phyloP scores from a whole-genome alignment of 2,329 filamentous ascomycete genomes.

The Pseudovirgaria hyperparasitica region DNA sequence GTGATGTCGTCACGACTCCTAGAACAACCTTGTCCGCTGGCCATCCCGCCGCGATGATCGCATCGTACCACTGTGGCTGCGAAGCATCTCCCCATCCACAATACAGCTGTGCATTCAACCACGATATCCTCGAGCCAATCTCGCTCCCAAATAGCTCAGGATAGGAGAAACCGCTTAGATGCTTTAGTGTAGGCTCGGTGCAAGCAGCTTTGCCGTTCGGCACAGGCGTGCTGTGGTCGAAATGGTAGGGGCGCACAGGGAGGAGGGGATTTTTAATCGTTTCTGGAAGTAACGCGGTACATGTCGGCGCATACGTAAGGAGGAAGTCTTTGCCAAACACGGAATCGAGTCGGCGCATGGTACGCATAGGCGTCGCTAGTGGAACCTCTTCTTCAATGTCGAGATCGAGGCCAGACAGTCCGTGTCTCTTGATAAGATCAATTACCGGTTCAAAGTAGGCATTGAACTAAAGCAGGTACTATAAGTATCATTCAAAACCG shows the following conservation, averaged over 20 bases:
- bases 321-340: constrained; percentile 62
- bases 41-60: constrained; percentile 53
- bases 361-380: constrained; percentile 45
- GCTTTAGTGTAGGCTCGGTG: constrained; percentile 29
- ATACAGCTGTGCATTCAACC: constrained; percentile 92
- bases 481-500: not conserved
- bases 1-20: constrained; percentile 67
- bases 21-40: constrained; percentile 60
- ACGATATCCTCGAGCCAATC: constrained; percentile 45
- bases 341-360: constrained; percentile 34
- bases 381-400: constrained; percentile 57
- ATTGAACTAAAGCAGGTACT: constrained; percentile 45
- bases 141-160: constrained; percentile 48
- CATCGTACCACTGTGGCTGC: constrained; percentile 37
- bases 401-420: constrained; percentile 26
- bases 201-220: too few relatives aligned
- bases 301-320: constrained; percentile 72
- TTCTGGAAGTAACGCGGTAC: constrained; percentile 52
- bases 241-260: constrained; percentile 12
- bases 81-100: constrained; percentile 69
- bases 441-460: constrained; percentile 58
- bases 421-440: constrained; percentile 47
- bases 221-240: constrained; percentile 14
- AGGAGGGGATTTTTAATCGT: constrained; percentile 17
- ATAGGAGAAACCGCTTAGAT: constrained; percentile 76